Conservation (phyloP, 164 flowering plant species). For the Liriodendron chinense region DNA sequence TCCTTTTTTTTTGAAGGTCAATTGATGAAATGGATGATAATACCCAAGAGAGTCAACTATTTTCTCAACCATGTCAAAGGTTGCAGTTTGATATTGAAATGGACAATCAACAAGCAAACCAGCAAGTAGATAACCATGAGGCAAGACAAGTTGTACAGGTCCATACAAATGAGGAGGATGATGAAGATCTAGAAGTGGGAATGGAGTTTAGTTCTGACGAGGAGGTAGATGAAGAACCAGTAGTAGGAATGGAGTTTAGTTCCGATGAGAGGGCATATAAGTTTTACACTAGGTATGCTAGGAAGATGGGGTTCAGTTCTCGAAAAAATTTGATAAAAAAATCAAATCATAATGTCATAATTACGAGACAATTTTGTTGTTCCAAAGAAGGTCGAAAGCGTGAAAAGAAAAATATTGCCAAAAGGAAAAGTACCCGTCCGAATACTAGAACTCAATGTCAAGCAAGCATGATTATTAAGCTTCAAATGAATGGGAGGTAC, state of each 20-base stretch:
- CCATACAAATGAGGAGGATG: too few species aligned
- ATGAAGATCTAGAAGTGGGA: background rate
- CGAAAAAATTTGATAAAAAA: background rate
- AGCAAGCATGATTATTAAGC: background rate
- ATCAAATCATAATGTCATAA: background rate
- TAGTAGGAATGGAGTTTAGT: background rate
- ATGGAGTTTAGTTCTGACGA: background rate
- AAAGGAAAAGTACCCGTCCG: background rate
- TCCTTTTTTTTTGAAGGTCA: too few species aligned
- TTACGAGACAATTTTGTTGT: background rate
- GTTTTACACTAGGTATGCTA: conserved; percentile 6
- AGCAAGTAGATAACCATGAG: too few species aligned
- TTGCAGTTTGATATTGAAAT: too few species aligned
- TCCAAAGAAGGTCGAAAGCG: background rate
- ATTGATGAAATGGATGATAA: too few species aligned
- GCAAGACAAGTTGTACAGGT: too few species aligned
- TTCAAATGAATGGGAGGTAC: background rate
- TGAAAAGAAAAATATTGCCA: background rate
- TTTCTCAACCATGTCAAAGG: too few species aligned
- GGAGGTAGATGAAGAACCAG: background rate
- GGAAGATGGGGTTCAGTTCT: background rate
- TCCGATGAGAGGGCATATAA: conserved; percentile 5
- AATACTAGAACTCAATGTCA: background rate
- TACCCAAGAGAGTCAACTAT: too few species aligned
- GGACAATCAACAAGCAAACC: too few species aligned